phyloP scores from a whole-genome alignment of 805 yeast genomes.

The Sugiyamaella boreocaroliniensis region DNA sequence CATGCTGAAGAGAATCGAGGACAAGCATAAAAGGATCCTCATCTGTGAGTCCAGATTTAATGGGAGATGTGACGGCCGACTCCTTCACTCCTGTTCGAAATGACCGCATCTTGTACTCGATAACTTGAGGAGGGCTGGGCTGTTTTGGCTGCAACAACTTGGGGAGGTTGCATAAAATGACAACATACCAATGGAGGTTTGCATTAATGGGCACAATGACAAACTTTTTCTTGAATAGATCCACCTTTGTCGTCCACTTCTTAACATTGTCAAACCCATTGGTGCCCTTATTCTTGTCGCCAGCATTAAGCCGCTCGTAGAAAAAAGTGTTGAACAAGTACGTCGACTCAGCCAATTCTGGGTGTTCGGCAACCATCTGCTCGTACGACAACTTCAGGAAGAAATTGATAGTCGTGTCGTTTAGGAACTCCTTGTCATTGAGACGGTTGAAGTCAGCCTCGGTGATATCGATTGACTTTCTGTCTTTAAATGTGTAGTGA shows the following conservation, averaged over 20 bases:
- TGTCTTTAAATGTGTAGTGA: conserved; percentile 40
- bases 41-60: not conserved
- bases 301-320: conserved; percentile 48
- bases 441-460: conserved; percentile 73
- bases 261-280: conserved; percentile 55
- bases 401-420: conserved; percentile 83
- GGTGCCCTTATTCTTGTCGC: conserved; percentile 15
- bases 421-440: conserved; percentile 77
- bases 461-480: conserved; percentile 49
- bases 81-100: not conserved
- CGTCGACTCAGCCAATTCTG: conserved; percentile 35
- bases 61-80: not conserved
- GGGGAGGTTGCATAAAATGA: conserved; percentile 52
- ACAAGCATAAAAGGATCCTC: conserved; percentile 42
- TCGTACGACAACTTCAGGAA: conserved; percentile 42
- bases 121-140: not conserved
- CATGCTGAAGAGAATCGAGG: conserved; percentile 62
- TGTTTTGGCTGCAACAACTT: conserved; percentile 5
- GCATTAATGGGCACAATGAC: conserved; percentile 78
- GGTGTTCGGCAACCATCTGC: conserved; percentile 27
- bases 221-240: conserved; percentile 51
- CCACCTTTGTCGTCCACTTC: conserved; percentile 71
- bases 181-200: conserved; percentile 80
- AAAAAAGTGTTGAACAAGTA: conserved; percentile 78
- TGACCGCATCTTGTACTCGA: not conserved